Percentiles rank a stretch among this genome's conserved stretches.
Conservation (phyloP, 73 alveolate species). For the Tetrahymena thermophila region DNA sequence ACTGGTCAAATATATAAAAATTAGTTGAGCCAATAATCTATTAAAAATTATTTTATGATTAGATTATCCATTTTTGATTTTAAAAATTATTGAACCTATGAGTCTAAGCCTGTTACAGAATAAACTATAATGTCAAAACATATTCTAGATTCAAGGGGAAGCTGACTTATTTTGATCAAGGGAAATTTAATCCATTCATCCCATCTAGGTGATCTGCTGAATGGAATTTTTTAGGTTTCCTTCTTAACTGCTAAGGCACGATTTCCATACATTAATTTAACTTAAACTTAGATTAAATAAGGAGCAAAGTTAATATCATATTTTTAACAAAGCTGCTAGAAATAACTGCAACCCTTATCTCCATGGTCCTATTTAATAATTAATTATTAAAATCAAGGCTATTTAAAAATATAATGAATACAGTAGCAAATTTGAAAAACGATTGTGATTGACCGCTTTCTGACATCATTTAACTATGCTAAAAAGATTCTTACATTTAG, state of each 20-base stretch:
- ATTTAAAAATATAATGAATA: neutral
- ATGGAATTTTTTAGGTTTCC: constrained; percentile 17
- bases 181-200: constrained; percentile 7
- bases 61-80: neutral
- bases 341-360: constrained; percentile 11
- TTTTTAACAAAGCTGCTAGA: constrained; percentile 13
- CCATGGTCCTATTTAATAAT: constrained; percentile 19
- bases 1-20: constrained; percentile 36
- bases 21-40: constrained; percentile 33
- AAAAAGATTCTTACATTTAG: neutral
- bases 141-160: constrained; percentile 48
- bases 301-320: constrained; percentile 34
- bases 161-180: constrained; percentile 34
- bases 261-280: constrained; percentile 41
- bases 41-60: neutral
- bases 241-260: constrained; percentile 5
- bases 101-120: constrained; percentile 35
- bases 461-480: neutral
- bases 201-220: constrained; percentile 16
- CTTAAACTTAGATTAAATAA: constrained; percentile 31
- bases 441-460: neutral
- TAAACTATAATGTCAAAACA: constrained; percentile 33
- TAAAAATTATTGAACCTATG: neutral
- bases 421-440: neutral
- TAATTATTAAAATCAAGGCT: neutral